Evolutionary conservation across 257 asterid species (phyloP).

Genomic region (Przewalskia tangutica): DNA sequence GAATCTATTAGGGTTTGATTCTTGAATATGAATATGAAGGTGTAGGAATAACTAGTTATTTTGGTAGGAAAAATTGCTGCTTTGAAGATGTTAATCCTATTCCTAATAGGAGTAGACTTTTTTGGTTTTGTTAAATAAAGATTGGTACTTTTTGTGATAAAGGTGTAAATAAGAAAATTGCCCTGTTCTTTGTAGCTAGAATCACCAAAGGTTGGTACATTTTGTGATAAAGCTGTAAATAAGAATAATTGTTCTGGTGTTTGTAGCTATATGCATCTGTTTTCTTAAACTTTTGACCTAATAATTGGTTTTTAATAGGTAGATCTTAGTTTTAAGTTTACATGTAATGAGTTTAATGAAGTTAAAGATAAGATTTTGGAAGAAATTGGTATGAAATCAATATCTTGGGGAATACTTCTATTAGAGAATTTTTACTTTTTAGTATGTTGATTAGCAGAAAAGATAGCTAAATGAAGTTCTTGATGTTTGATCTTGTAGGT

Average conservation of each 20-base stretch:
- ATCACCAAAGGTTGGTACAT: background rate
- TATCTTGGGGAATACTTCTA: background rate
- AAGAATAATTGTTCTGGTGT: background rate
- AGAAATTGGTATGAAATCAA: background rate
- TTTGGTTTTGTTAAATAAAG: background rate
- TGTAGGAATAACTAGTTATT: too few species aligned
- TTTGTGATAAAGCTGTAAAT: background rate
- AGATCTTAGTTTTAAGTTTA: background rate
- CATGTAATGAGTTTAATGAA: background rate
- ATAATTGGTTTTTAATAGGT: background rate
- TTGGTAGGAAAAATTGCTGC: background rate
- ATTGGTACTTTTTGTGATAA: background rate
- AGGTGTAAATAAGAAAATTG: background rate
- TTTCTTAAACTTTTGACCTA: background rate
- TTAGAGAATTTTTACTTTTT: background rate
- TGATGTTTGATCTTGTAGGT: slow-evolving; percentile 39
- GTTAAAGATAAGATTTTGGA: background rate
- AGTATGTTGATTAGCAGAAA: background rate
- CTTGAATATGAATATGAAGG: background rate
- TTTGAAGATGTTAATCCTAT: background rate
- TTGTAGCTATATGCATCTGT: background rate
- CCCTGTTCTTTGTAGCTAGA: background rate
- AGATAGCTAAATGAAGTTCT: background rate
- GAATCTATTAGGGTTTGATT: background rate
- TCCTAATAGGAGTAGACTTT: background rate